phyloP scores from a whole-genome alignment of 768 basidiomycete genomes.

The Pleurotus giganteus region DNA sequence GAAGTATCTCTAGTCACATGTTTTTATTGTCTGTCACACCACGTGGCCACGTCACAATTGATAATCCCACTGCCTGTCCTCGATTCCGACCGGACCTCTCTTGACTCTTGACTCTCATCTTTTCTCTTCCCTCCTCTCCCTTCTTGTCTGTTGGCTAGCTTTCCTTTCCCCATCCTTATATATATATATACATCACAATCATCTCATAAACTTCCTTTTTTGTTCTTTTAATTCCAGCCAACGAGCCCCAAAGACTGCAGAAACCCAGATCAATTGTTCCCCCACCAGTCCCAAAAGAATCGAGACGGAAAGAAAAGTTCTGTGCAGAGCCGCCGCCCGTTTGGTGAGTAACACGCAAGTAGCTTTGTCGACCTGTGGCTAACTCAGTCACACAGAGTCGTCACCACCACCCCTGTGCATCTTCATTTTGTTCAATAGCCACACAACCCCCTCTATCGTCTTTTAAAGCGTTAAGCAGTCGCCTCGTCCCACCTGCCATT shows the following conservation, averaged over 20 bases:
- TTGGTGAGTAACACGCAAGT: background rate
- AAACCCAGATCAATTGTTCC: conserved; percentile 16
- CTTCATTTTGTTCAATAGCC: conserved; percentile 7
- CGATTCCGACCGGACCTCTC: conserved; percentile 31
- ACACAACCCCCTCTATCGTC: background rate
- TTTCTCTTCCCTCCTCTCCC: conserved; percentile 23
- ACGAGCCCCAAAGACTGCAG: conserved; percentile 17
- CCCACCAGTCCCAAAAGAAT: background rate
- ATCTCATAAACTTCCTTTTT: conserved; percentile 17
- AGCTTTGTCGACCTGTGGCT: background rate
- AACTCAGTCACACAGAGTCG: conserved; percentile 15
- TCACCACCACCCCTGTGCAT: background rate
- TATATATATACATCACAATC: conserved; percentile 21
- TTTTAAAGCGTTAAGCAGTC: background rate
- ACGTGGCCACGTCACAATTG: conserved; percentile 12
- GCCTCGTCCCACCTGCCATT: background rate
- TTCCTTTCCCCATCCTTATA: conserved; percentile 19
- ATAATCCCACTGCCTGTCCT: conserved; percentile 7
- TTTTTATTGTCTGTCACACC: conserved; percentile 1
- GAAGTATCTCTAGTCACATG: conserved; percentile 56
- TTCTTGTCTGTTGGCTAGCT: conserved; percentile 27
- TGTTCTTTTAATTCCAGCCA: conserved; percentile 20
- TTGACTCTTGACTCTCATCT: conserved; percentile 28
- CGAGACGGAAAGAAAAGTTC: conserved; percentile 2
- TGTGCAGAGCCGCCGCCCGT: conserved; percentile 19